Base-by-base conservation (phyloP, 2,329 filamentous ascomycete genomes). In the Cordyceps cicadae region DNA sequence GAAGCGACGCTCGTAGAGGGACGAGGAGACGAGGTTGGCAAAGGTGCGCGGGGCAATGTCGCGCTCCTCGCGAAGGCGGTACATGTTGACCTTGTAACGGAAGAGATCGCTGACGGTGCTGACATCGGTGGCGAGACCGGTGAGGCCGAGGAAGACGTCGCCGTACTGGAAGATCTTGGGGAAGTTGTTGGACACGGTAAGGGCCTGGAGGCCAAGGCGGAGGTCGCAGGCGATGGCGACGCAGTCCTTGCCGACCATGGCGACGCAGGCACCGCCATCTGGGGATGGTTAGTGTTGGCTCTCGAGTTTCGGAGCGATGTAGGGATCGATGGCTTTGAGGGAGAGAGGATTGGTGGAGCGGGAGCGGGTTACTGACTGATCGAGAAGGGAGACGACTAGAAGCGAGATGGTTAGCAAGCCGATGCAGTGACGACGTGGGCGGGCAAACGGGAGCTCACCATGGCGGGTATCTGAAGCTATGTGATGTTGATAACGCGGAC, bases 1-100 rank as follows among this genome's bases (percentile, higher is more conserved):
- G 76, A 99, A 99, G 69, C 94, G 87, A 71, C 85, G 86, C 86
- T 99, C 94, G 79, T 99, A 99, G 71, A 99, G 83, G 67, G 86
- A 89, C 67, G 85, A 90, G 70, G 86, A 90, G 70, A 99, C 92
- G 67, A 99, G 86, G 81, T 99, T 97, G 75, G 94, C 92, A 78
- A 99, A 92, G 62, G 94, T 99, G 74, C 89, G 85, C 51, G 94
- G 94, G 60, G 90, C 88, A 77, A 99, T 97, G 81, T 92, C 84
- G 72, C 94, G 92, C 83, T 99, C 94, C 82, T 99, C 94, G 71
- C 94, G 90, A 71, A 99, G 86, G 66, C 94, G 90, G 85, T 99
- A 99, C 90, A 99, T 95, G 85, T 99, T 99, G 76, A 96, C 91
- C 84, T 99, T 99, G 87, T 96, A 97, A 72, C 94, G 92, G 85